Percentiles rank a stretch among this genome's conserved stretches.
These are phyloP conservation scores for Aspergillus proliferans DNA, from an alignment of 2,329 filamentous ascomycete genomes.

Conservation along the genomic window DNA sequence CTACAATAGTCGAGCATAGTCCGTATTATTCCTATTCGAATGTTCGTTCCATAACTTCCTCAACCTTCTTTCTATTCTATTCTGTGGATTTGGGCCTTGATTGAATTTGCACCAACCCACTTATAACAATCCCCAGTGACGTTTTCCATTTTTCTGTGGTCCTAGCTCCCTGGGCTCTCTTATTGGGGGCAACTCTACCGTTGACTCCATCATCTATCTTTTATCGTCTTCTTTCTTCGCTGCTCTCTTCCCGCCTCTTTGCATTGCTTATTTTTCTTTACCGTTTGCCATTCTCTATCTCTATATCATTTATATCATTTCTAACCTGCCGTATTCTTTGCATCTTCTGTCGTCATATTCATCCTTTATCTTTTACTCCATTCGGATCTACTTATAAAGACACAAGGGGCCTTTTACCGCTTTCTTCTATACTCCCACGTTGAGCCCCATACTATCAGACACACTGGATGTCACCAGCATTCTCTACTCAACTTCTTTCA, in stretches of 20 bases:
- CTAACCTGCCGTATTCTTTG: no score
- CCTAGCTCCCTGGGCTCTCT: constrained; percentile 1
- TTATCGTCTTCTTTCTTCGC: constrained; percentile 7
- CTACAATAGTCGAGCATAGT: no score
- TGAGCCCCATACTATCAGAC: neutral
- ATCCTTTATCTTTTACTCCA: neutral
- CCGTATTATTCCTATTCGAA: neutral
- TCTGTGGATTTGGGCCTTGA: no score
- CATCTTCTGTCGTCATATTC: neutral
- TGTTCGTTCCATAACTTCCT: neutral
- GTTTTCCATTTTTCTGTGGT: neutral
- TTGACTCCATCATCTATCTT: constrained; percentile 5
- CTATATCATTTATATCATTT: neutral
- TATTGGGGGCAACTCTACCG: constrained; percentile 12
- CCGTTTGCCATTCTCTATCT: constrained; percentile 10
- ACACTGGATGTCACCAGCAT: constrained; percentile 4
- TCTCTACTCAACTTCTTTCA: constrained; percentile 17
- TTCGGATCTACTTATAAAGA: neutral
- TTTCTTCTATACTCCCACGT: neutral
- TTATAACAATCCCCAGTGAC: neutral
- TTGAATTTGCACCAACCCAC: constrained; percentile 1
- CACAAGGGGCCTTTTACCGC: neutral
- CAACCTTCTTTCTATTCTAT: no score
- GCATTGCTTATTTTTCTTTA: constrained; percentile 14
- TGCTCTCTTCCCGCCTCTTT: constrained; percentile 16